Evolutionary conservation across 495 filamentous ascomycete genomes (phyloP), one percentile per base, ranked within the genome.

Genomic region (Annulohypoxylon nitens): DNA sequence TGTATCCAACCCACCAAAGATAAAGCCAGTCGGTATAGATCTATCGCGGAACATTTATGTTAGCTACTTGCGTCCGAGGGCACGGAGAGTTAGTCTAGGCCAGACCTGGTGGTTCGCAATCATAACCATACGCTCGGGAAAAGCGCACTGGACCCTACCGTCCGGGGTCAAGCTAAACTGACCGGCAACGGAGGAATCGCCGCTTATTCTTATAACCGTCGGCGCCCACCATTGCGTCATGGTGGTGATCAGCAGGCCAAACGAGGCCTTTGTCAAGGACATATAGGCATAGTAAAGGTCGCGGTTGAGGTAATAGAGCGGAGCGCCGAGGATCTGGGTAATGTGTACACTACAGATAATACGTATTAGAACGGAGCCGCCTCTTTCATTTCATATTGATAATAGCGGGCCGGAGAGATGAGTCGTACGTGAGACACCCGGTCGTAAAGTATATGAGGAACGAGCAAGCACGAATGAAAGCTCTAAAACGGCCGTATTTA

Each of bases 1-100:
- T 90, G 71, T 95, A 96, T 23, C 90, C 90, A 16, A 92, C 88
- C 92, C 93, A 96, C 93, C 93, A 96, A 11, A 96, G 84, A 76
- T 96, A 96, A 10, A 95, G 79, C 93, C 93, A 96, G 81, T 96
- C 93, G 5, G 93, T 93, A 74, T 96, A 96, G 57, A 96, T 87
- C 86, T 86, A 57, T n/a, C 26, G 34, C 70, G 73, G 67, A 20
- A 48, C n/a, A 41, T 25, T 50, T 34, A 26, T 50, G 51, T 65
- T n/a, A 77, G 76, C 61, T 61, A 48, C 37, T 53, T 36, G 39
- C 30, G 26, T 25, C 45, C 53, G 48, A 45, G 45, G 20, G 16
- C 41, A 64, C 20, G 47, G 47, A 41, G 26, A 30, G 58, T 58
- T 8, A 41, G 30, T 18, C 9, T 23, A 18, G 67, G 75, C 18